Evolutionary conservation across 2,329 filamentous ascomycete species (phyloP), one percentile per base, ranked within the genome.

Genomic region (Lachnellula hyalina): DNA sequence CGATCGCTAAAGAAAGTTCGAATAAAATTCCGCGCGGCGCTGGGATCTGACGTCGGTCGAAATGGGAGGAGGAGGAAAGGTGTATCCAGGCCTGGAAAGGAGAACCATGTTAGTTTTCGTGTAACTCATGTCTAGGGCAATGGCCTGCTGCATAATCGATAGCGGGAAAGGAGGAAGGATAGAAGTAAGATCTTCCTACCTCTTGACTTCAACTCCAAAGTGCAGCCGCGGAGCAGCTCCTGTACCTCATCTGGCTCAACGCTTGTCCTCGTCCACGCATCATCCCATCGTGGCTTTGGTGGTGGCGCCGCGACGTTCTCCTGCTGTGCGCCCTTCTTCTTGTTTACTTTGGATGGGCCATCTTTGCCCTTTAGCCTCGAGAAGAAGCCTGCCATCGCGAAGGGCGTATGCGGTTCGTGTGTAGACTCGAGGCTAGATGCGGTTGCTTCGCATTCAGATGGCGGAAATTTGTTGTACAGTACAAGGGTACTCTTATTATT

Each of bases 31-130:
- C 92, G 89, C 58, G 95, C 91, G 51, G 90, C 89, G 72, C 89
- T 94, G 44, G 93, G 87, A 70, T 99, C 91, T 60, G 92, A 94
- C 28, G 89, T 90, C 21, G 93, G 94, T 65, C 94, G 87, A 74
- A 96, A 99, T 12, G 94, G 94, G 4, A 99, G 81, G 8, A 99
- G 85, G 28, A 97, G 81, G 72, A 99, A 97, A 1, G 94, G 94
- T 57, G 87, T 85, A 70, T 96, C 87, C 66, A 97, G 85, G 62
- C 86, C 91, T 96, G 71, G 62, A 32, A 42, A 42, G 47, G 9
- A 42, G 47, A 64, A 66, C 64, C 67, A 63, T 48, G 34, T 48
- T 61, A 57, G 57, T 54, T 45, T 51, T 6, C 42, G 48, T 51
- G 36, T 36, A 53, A 46, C 34, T 52, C 28, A 32, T 32, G 28